phyloP scores from a whole-genome alignment of 1,284 basidiomycete species.

The Sporisorium reilianum region DNA sequence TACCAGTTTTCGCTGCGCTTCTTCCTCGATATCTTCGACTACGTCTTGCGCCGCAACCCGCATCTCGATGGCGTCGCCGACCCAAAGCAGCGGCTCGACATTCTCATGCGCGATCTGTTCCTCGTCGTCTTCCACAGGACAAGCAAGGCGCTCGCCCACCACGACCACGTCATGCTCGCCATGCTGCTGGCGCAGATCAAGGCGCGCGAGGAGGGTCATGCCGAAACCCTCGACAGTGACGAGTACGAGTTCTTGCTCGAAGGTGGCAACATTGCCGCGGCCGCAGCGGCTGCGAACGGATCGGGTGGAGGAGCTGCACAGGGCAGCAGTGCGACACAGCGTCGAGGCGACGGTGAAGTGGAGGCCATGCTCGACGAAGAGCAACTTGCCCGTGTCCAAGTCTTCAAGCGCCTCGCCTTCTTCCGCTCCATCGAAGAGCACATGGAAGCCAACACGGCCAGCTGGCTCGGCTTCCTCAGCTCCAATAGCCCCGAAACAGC shows the following conservation, averaged over 20 bases:
- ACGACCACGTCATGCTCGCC: slow-evolving; percentile 91
- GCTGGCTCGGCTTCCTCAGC: slow-evolving; percentile 83
- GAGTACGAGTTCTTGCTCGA: slow-evolving; percentile 93
- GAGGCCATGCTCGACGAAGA: slow-evolving; percentile 71
- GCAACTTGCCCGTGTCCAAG: slow-evolving; percentile 74
- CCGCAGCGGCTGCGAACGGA: slow-evolving; percentile 71
- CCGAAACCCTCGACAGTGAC: slow-evolving; percentile 75
- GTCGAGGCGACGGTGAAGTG: slow-evolving; percentile 41
- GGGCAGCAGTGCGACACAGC: slow-evolving; percentile 57
- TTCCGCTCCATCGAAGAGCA: slow-evolving; percentile 83
- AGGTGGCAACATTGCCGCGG: slow-evolving; percentile 76
- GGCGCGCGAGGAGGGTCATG: slow-evolving; percentile 72
- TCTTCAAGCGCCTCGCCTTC: slow-evolving; percentile 71
- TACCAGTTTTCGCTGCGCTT: slow-evolving; percentile 98
- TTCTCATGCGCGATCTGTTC: slow-evolving; percentile 92
- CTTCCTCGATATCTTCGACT: slow-evolving; percentile 99
- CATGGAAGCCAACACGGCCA: slow-evolving; percentile 76
- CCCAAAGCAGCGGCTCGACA: slow-evolving; percentile 79
- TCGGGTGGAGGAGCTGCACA: slow-evolving; percentile 45
- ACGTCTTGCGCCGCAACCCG: slow-evolving; percentile 89
- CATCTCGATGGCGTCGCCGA: slow-evolving; percentile 84
- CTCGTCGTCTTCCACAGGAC: slow-evolving; percentile 88
- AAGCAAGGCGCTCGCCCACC: slow-evolving; percentile 88
- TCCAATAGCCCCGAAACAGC: slow-evolving; percentile 78
- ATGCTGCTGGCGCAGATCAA: slow-evolving; percentile 91